A percentile compares a stretch with the other conserved stretches of the same genome.
Evolutionary conservation across 2,329 filamentous ascomycete genomes (phyloP).

Genomic region (Cladobotryum mycophilum): DNA sequence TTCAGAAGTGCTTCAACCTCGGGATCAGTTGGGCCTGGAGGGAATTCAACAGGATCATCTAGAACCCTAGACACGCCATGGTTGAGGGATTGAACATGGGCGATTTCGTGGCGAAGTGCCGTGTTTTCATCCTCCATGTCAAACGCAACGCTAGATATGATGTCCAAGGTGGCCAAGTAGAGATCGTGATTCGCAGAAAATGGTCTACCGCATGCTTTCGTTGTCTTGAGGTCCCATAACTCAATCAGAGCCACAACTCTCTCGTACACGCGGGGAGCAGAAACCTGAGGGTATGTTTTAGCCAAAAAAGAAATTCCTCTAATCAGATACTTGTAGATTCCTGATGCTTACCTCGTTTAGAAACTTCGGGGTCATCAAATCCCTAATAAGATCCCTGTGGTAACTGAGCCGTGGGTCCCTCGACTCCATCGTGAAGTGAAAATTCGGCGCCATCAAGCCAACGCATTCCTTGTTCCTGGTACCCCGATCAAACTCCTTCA

Average conservation of each 20-base stretch:
- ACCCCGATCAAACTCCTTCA: slow-evolving; percentile 28
- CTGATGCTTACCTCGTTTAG: slow-evolving; percentile 21
- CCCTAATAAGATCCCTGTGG: slow-evolving; percentile 28
- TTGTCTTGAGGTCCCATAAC: slow-evolving; percentile 28
- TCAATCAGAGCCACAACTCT: slow-evolving; percentile 25
- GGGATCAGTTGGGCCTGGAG: slow-evolving; percentile 11
- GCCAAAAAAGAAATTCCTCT: background rate
- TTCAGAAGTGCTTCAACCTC: slow-evolving; percentile 19
- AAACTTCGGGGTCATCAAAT: slow-evolving; percentile 32
- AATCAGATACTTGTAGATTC: background rate
- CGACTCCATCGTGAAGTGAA: slow-evolving; percentile 29
- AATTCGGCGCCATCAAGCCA: slow-evolving; percentile 19
- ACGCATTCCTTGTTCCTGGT: slow-evolving; percentile 20
- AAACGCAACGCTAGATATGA: slow-evolving; percentile 30
- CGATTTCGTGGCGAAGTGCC: slow-evolving; percentile 13
- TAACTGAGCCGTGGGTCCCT: slow-evolving; percentile 25
- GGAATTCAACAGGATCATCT: slow-evolving; percentile 13
- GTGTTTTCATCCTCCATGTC: slow-evolving; percentile 20
- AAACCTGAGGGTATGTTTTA: slow-evolving; percentile 21
- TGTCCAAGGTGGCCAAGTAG: slow-evolving; percentile 27
- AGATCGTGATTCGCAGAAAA: slow-evolving; percentile 29
- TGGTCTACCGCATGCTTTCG: slow-evolving; percentile 21
- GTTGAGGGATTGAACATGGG: slow-evolving; percentile 8
- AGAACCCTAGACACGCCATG: background rate
- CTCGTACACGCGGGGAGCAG: slow-evolving; percentile 29